Evolutionary conservation across 2,329 filamentous ascomycete genomes (phyloP).

Genomic region (Neonectria punicea): DNA sequence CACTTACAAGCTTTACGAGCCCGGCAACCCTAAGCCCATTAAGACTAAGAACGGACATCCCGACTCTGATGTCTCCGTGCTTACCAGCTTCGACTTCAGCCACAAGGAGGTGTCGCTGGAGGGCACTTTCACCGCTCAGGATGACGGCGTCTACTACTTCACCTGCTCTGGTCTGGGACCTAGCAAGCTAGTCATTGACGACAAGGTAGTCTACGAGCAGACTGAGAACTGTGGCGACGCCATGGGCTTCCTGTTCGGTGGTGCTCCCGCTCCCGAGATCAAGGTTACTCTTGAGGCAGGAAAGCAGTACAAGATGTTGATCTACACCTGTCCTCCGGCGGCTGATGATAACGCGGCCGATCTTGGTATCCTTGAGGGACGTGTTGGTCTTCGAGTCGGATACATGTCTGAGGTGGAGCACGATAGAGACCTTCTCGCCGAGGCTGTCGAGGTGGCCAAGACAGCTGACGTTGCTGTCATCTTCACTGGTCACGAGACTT

Average conservation of each 20-base stretch:
- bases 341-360: conserved; percentile 28
- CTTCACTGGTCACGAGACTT: conserved; percentile 68
- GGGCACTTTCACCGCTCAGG: conserved; percentile 45
- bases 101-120: conserved; percentile 45
- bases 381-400: conserved; percentile 46
- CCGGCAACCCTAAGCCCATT: conserved; percentile 39
- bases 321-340: conserved; percentile 45
- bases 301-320: conserved; percentile 45
- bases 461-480: conserved; percentile 65
- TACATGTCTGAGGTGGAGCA: conserved; percentile 46
- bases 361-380: conserved; percentile 48
- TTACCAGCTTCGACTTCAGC: conserved; percentile 35
- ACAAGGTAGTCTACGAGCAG: conserved; percentile 46
- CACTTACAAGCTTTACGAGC: conserved; percentile 45
- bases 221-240: conserved; percentile 45
- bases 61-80: conserved; percentile 39
- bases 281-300: conserved; percentile 44
- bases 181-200: conserved; percentile 46
- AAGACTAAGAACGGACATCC: conserved; percentile 39
- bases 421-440: conserved; percentile 50
- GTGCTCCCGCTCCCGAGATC: conserved; percentile 44
- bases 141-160: conserved; percentile 47
- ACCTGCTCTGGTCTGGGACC: conserved; percentile 46
- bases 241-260: conserved; percentile 50
- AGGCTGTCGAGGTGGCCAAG: conserved; percentile 69